A percentile compares a stretch with the other conserved stretches of the same genome.
These are phyloP conservation scores for Rhododendron mucronatum DNA, from an alignment of 148 eudicot genomes.

Conservation along the genomic window DNA sequence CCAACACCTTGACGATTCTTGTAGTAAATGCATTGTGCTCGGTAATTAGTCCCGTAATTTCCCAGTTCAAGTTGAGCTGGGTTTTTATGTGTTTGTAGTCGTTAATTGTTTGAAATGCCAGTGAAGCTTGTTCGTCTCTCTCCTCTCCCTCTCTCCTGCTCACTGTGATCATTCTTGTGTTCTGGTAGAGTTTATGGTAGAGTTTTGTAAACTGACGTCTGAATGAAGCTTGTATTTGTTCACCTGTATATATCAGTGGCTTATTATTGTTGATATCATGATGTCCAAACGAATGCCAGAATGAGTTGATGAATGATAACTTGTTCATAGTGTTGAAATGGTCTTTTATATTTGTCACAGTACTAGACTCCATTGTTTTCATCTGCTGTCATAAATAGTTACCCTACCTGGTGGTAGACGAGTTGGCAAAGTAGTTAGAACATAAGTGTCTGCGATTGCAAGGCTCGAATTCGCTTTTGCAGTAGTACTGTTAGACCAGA, in stretches of 20 bases:
- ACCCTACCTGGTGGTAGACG: neutral
- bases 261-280: neutral
- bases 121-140: neutral
- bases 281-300: neutral
- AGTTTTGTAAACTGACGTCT: neutral
- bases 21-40: slow-evolving; percentile 8
- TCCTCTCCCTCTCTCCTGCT: neutral
- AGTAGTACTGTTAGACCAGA: neutral
- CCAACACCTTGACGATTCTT: slow-evolving; percentile 13
- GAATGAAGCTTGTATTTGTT: neutral
- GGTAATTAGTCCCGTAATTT: slow-evolving; percentile 8
- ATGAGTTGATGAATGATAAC: neutral
- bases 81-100: neutral
- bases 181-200: neutral
- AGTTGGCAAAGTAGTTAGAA: neutral
- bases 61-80: neutral
- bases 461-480: neutral
- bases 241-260: neutral
- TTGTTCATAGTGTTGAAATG: neutral
- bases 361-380: neutral
- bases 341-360: neutral
- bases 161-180: neutral
- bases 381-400: neutral
- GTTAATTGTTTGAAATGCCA: neutral
- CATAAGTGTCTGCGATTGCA: neutral